These are phyloP conservation scores for Mycena haematopus DNA, from an alignment of 768 basidiomycete species.

Conservation along the genomic window DNA sequence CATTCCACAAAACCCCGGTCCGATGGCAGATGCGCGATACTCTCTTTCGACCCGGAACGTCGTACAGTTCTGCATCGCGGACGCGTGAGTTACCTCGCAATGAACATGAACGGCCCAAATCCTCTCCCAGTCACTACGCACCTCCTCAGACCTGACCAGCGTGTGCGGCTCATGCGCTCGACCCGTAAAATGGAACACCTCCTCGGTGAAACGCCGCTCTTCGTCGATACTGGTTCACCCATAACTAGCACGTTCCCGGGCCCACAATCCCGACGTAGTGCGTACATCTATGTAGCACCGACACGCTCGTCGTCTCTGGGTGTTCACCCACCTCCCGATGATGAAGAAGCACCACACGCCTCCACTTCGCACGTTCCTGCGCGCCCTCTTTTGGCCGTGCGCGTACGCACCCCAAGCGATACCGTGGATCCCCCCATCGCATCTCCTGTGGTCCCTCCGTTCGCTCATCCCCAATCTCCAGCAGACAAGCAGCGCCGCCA, in stretches of 20 bases:
- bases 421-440: neutral
- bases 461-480: neutral
- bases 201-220: constrained; percentile 38
- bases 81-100: neutral
- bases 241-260: neutral
- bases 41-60: neutral
- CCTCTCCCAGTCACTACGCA: constrained; percentile 15
- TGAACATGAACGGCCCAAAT: constrained; percentile 6
- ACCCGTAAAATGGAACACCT: constrained; percentile 47
- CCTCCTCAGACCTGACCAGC: constrained; percentile 8
- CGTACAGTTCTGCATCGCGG: neutral
- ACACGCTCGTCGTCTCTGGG: constrained; percentile 10
- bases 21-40: neutral
- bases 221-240: constrained; percentile 17
- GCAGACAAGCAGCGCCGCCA: constrained; percentile 31
- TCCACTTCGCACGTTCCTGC: neutral
- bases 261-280: neutral
- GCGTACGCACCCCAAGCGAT: neutral
- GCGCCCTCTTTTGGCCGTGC: constrained; percentile 12
- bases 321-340: neutral
- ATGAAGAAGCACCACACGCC: neutral
- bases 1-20: neutral
- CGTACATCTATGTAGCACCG: constrained; percentile 4
- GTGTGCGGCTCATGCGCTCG: constrained; percentile 42
- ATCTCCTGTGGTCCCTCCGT: neutral